Conservation (phyloP, 2,329 filamentous ascomycete genomes). For the Allantophomopsis lycopodina region DNA sequence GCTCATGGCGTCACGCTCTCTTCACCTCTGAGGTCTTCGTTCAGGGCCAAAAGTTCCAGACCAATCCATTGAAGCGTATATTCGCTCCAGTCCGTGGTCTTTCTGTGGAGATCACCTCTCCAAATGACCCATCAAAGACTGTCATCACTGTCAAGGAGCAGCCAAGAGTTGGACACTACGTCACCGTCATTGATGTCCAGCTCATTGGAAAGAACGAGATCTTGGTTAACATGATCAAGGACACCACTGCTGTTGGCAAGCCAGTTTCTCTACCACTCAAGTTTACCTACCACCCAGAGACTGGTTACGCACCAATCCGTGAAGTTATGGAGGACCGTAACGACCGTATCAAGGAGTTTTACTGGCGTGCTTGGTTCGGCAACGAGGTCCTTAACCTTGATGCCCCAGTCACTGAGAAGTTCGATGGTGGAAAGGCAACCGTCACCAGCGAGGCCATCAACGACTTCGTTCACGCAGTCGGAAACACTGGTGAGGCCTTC, state of each 20-base stretch:
- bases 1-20: constrained; percentile 90
- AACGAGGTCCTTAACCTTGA: constrained; percentile 74
- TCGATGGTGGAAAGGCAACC: constrained; percentile 76
- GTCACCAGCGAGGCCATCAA: constrained; percentile 91
- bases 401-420: constrained; percentile 70
- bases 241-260: constrained; percentile 72
- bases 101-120: constrained; percentile 75
- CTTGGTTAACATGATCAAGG: constrained; percentile 80
- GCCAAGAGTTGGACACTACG: constrained; percentile 70
- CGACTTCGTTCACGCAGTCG: constrained; percentile 97
- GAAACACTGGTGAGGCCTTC: constrained; percentile 94
- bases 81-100: constrained; percentile 78
- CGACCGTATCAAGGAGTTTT: constrained; percentile 98
- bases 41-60: constrained; percentile 93
- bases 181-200: constrained; percentile 80
- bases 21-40: constrained; percentile 90
- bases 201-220: constrained; percentile 67
- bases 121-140: constrained; percentile 72
- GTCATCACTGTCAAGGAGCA: constrained; percentile 81
- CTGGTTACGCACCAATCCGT: constrained; percentile 91
- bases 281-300: constrained; percentile 90
- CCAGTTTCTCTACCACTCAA: constrained; percentile 72
- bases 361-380: constrained; percentile 96
- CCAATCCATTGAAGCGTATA: constrained; percentile 86
- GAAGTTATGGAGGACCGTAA: constrained; percentile 96